Percentiles rank a stretch among this genome's conserved stretches.
Conservation (phyloP, 805 yeast species). For the Alloascoidea hylecoeti region DNA sequence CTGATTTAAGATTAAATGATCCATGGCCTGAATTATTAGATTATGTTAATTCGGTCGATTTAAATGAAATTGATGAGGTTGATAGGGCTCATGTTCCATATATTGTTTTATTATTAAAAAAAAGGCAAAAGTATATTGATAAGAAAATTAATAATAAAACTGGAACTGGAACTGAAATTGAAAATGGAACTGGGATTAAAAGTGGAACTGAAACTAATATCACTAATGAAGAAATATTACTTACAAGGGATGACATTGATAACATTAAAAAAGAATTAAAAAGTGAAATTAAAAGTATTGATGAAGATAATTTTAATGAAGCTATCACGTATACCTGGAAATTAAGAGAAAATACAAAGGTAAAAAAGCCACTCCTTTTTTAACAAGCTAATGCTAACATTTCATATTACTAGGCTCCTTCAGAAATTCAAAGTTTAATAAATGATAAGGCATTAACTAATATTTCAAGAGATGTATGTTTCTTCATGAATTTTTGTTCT, state of each 20-base stretch:
- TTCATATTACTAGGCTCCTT: too few species aligned
- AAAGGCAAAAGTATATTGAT: conserved; percentile 26
- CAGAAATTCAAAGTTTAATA: not conserved
- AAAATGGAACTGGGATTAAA: too few species aligned
- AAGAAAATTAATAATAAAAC: conserved; percentile 12
- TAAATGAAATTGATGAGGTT: conserved; percentile 26
- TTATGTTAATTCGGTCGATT: conserved; percentile 34
- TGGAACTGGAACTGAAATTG: too few species aligned
- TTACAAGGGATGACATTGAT: not conserved
- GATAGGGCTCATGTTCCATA: conserved; percentile 57
- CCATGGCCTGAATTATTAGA: conserved; percentile 61
- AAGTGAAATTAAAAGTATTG: conserved; percentile 20
- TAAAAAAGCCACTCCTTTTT: too few species aligned
- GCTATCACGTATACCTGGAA: conserved; percentile 31
- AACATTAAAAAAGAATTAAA: conserved; percentile 21
- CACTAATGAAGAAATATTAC: not conserved
- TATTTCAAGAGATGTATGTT: conserved; percentile 1
- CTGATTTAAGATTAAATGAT: conserved; percentile 49
- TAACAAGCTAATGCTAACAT: too few species aligned
- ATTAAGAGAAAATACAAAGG: conserved; percentile 20
- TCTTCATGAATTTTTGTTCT: too few species aligned
- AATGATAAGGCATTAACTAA: not conserved
- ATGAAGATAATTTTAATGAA: conserved; percentile 36
- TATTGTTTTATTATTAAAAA: conserved; percentile 43
- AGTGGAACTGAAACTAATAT: not conserved